A percentile compares a stretch with the other conserved stretches of the same genome.
Evolutionary conservation across 2,329 filamentous ascomycete species (phyloP).

Genomic region (Fusarium bactridioides): DNA sequence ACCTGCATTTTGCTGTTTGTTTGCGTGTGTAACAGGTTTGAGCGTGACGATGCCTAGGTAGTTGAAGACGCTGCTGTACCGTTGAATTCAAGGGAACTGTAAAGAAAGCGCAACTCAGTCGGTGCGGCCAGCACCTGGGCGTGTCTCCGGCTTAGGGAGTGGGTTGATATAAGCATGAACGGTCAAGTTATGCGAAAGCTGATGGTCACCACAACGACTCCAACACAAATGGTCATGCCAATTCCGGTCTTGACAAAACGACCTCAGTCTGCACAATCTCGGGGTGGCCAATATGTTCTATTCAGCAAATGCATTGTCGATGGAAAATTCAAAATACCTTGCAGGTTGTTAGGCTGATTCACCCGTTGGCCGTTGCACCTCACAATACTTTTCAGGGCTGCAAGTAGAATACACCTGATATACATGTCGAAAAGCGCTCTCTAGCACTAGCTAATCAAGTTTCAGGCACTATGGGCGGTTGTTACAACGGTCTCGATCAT

Average conservation of each 20-base stretch:
- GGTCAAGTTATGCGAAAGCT: background rate
- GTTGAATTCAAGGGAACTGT: background rate
- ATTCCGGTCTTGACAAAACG: background rate
- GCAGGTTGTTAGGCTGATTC: background rate
- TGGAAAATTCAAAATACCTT: constrained; percentile 1
- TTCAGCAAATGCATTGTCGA: background rate
- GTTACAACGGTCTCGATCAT: background rate
- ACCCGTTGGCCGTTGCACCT: background rate
- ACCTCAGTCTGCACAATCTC: background rate
- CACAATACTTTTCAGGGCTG: background rate
- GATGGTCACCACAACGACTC: background rate
- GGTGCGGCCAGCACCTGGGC: background rate
- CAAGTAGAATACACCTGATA: no score
- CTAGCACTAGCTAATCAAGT: no score
- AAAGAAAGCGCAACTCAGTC: background rate
- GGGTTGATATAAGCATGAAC: background rate
- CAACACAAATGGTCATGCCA: background rate
- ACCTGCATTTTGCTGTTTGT: constrained; percentile 2
- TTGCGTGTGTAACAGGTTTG: background rate
- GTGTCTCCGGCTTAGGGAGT: background rate
- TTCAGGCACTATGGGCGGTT: background rate
- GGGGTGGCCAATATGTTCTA: background rate
- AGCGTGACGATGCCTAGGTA: background rate
- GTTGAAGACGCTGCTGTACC: background rate
- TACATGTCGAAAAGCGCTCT: background rate